Base-by-base conservation (phyloP, 805 yeast species). In the Nakazawaea wickerhamii region DNA sequence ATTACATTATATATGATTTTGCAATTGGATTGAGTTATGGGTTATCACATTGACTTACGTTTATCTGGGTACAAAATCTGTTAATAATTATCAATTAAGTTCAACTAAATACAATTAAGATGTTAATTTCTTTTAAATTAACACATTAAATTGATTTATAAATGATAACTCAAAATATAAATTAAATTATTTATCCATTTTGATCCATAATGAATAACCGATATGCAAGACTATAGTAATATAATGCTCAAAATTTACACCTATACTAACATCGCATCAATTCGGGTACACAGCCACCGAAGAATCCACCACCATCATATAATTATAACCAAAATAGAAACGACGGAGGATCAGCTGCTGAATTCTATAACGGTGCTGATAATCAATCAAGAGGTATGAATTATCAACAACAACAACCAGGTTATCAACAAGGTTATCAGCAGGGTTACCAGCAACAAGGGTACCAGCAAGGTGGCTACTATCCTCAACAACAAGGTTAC, bases 401-500 rank as follows among this genome's bases (percentile, higher is more conserved):
- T 14, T 19, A 25, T 18, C 42, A 35, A 15, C 40, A 22, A 22
- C 26, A 32, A 22, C 41, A 39, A 30, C 40, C 39, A 3, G 20
- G 33, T 10, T 28, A 37, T 25, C 36, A 27, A 38, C 30, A 14
- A 11, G 25, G 10, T 20, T 26, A 25, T 13, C 41, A 21, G 13
- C 41, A 17, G 20, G 35, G 36, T 7, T 36, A 36, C 21, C 6
- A 55, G 60, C 32, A 41, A 43, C 70, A 55, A 40, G 55, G 46
- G 8, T 35, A 36, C n/a, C 33, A 41, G 47, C 38, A 32, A 14
- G 31, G 33, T 27, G 43, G 46, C 44, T 31, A 45, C 21, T 51
- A 52, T 22, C 45, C 40, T n/a, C 56, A 48, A 30, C 51, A 47
- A 18, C 52, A 47, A 31, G 45, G 45, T 14, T 57, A 54, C 42